Conservation (phyloP, 139 green algal species). For the Pseudopediastrum boryanum region DNA sequence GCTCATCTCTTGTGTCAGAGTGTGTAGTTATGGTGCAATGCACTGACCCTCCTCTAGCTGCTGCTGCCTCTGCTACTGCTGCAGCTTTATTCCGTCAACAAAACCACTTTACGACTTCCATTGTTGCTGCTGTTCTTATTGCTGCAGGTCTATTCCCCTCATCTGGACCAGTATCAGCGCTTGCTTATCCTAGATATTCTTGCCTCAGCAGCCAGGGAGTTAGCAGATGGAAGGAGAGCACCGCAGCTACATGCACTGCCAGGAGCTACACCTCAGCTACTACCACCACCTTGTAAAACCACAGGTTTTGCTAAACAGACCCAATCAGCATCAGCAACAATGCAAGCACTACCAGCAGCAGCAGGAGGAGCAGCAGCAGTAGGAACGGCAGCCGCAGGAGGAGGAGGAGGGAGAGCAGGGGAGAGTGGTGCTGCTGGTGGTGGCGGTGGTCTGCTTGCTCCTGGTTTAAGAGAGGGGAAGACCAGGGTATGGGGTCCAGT, state of each 20-base stretch:
- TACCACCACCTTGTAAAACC: neutral
- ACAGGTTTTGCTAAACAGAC: neutral
- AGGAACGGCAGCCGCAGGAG: neutral
- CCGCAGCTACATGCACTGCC: conserved; percentile 19
- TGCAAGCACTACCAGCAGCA: conserved; percentile 4
- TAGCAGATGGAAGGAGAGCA: conserved; percentile 41
- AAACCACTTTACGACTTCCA: too few relatives aligned
- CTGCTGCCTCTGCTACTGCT: too few relatives aligned
- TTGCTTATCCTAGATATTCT: conserved; percentile 73
- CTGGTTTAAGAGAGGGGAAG: neutral
- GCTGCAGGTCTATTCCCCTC: conserved; percentile 76
- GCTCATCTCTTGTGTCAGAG: too few relatives aligned
- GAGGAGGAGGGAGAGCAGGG: neutral
- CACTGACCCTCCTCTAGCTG: too few relatives aligned
- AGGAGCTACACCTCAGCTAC: conserved; percentile 26
- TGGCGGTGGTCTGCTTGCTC: neutral
- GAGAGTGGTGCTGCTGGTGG: neutral
- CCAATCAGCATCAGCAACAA: neutral
- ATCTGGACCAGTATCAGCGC: conserved; percentile 72
- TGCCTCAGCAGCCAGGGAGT: conserved; percentile 53
- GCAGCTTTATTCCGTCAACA: too few relatives aligned
- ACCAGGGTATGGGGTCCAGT: conserved; percentile 35
- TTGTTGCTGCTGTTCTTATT: too few relatives aligned
- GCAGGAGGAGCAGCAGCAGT: conserved; percentile 25
- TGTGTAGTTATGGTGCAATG: too few relatives aligned